These are phyloP conservation scores for Globisporangium iwayamae DNA, from an alignment of 352 stramenopile species.

Conservation along the genomic window DNA sequence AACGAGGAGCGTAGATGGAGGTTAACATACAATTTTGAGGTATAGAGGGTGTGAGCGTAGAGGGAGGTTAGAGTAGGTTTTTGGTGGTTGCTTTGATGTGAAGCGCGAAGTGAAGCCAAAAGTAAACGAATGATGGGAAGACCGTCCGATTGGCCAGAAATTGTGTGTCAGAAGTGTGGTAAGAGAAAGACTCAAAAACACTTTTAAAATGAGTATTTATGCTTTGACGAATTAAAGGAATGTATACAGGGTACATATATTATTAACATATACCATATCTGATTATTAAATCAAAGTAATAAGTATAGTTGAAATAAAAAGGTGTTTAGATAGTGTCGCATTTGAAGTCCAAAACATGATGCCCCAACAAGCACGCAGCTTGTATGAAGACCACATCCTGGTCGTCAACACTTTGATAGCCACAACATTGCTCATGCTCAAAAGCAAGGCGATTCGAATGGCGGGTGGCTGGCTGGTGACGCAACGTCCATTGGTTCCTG, in stretches of 20 bases:
- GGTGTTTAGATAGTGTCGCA: too few relatives aligned
- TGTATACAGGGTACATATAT: too few relatives aligned
- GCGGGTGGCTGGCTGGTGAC: too few relatives aligned
- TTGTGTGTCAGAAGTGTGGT: not conserved
- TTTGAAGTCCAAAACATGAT: too few relatives aligned
- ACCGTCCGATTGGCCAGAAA: slow-evolving; percentile 14
- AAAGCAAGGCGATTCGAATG: not conserved
- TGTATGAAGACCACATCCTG: not conserved
- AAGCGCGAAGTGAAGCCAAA: slow-evolving; percentile 6
- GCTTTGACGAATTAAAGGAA: too few relatives aligned
- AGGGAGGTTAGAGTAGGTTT: slow-evolving; percentile 1
- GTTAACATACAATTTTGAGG: not conserved
- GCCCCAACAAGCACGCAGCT: too few relatives aligned
- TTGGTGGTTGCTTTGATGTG: slow-evolving; percentile 3
- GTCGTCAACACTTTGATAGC: not conserved
- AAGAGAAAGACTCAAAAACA: too few relatives aligned
- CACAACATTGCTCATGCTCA: not conserved
- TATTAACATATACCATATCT: too few relatives aligned
- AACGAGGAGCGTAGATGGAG: not conserved
- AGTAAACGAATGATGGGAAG: slow-evolving; percentile 18
- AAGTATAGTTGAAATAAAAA: too few relatives aligned
- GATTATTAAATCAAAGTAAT: too few relatives aligned
- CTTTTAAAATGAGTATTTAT: too few relatives aligned
- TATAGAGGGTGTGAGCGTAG: not conserved
- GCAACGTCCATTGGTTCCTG: too few relatives aligned